Evolutionary conservation across 1,284 basidiomycete genomes (phyloP), one percentile per base, ranked within the genome.

Genomic region (Veloboletus limbatus): DNA sequence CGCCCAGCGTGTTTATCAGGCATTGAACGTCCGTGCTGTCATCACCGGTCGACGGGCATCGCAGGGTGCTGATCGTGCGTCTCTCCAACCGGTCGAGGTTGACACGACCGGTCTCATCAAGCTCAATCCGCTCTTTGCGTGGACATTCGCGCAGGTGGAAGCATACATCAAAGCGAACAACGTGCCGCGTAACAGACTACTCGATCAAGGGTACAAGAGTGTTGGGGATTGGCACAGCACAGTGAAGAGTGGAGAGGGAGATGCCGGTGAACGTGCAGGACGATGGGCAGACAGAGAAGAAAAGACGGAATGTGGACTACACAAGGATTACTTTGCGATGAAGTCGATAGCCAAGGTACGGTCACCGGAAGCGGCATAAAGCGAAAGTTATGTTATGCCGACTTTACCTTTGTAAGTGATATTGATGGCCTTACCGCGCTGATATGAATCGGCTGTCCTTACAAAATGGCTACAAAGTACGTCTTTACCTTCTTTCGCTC

Each of bases 181-280:
- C 25, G 94, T 98, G 2, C 95, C 95, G 2, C 84, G 85, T 58
- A 98, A 99, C 73, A 83, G 81, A 53, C 77, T 99, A 4, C 78
- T 98, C 32, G 85, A 85, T 55, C 80, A 93, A 63, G 96, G 96
- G 2, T 99, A 98, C 76, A 87, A 85, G 59, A 93, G 89, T 58
- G 84, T 99, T 52, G 96, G 96, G 8, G 96, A 99, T 69, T 96
- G 93, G 89, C 97, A 99, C 70, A 95, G 92, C 53, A 99, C 96
- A 0, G 72, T 69, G 20, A 83, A 85, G 64, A 84, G 83, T 35
- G 75, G 70, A 0, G 79, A 83, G 24, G 85, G 85, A 0, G 86
- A 94, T 57, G 76, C 76, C 2, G 81, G 77, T 3, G 96, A 99
- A 71, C 81, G 96, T 31, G 83, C 87, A 2, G 96, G 96, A 5